Conservation (phyloP, 257 asterid genomes). For the Verbena officinalis region DNA sequence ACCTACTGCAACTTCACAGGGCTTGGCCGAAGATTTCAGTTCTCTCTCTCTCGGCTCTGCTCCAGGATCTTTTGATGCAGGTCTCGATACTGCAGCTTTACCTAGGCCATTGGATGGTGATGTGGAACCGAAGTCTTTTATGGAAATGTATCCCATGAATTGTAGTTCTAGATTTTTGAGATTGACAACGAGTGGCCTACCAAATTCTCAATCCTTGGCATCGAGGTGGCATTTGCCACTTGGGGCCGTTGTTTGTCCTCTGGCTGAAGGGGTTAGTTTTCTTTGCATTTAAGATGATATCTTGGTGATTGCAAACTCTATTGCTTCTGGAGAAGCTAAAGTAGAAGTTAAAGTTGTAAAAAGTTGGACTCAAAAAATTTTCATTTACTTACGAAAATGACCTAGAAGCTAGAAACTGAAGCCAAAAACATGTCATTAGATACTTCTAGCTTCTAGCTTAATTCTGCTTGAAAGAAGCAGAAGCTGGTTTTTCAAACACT, state of each 20-base stretch:
- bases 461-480: too few species aligned
- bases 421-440: too few species aligned
- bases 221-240: slow-evolving; percentile 77
- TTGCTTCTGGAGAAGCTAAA: too few species aligned
- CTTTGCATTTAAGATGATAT: slow-evolving; percentile 12
- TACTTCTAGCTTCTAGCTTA: too few species aligned
- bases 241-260: slow-evolving; percentile 78
- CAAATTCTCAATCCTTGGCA: slow-evolving; percentile 59
- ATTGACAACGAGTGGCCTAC: slow-evolving; percentile 62
- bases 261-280: slow-evolving; percentile 68
- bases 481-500: too few species aligned
- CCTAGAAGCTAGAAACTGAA: too few species aligned
- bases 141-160: slow-evolving; percentile 63
- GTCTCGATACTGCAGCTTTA: slow-evolving; percentile 61
- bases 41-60: slow-evolving; percentile 60
- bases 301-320: too few species aligned
- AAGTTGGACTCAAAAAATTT: too few species aligned
- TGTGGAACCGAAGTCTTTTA: slow-evolving; percentile 45
- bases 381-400: too few species aligned
- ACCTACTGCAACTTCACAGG: slow-evolving; percentile 46
- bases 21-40: slow-evolving; percentile 69
- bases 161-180: slow-evolving; percentile 60
- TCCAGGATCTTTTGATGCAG: slow-evolving; percentile 72
- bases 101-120: slow-evolving; percentile 78
- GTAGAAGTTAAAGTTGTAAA: too few species aligned